Conservation (phyloP, 345 rosid genomes). For the Sonneratia alba region DNA sequence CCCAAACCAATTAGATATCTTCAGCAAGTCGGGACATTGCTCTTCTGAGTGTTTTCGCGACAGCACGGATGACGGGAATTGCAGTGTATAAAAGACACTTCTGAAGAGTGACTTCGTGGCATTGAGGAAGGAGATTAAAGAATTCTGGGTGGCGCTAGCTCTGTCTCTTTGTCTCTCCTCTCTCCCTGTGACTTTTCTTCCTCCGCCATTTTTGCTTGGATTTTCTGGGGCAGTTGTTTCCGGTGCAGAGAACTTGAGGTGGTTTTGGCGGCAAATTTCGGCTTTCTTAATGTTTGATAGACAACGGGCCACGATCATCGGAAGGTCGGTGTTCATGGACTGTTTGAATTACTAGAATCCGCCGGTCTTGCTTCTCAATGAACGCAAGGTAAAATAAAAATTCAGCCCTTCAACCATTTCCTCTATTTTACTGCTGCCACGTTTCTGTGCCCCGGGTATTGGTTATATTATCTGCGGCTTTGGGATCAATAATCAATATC, state of each 20-base stretch:
- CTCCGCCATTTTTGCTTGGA: slow-evolving; percentile 37
- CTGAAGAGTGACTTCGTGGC: too few relatives aligned
- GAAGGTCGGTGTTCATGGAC: slow-evolving; percentile 22
- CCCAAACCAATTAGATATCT: background rate
- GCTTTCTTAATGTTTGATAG: slow-evolving; percentile 4
- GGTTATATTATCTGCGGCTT: slow-evolving; percentile 17
- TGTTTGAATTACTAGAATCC: slow-evolving; percentile 7
- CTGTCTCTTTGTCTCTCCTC: too few relatives aligned
- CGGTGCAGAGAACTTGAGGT: slow-evolving; percentile 23
- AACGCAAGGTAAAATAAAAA: slow-evolving; percentile 26
- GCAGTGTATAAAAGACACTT: background rate
- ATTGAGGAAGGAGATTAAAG: too few relatives aligned
- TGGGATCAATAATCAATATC: slow-evolving; percentile 17
- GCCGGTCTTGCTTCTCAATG: slow-evolving; percentile 24
- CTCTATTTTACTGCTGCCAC: slow-evolving; percentile 24
- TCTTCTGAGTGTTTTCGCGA: background rate
- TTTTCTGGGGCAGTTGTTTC: too few relatives aligned
- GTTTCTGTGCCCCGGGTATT: slow-evolving; percentile 19
- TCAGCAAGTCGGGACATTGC: background rate
- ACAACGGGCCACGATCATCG: slow-evolving; percentile 25
- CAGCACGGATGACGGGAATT: background rate
- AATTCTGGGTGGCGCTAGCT: too few relatives aligned
- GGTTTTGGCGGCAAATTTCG: background rate
- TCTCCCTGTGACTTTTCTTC: slow-evolving; percentile 25
- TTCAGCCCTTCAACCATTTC: background rate